phyloP scores from a whole-genome alignment of 192 early-diverging fungal species.

The Coemansia sp. region DNA sequence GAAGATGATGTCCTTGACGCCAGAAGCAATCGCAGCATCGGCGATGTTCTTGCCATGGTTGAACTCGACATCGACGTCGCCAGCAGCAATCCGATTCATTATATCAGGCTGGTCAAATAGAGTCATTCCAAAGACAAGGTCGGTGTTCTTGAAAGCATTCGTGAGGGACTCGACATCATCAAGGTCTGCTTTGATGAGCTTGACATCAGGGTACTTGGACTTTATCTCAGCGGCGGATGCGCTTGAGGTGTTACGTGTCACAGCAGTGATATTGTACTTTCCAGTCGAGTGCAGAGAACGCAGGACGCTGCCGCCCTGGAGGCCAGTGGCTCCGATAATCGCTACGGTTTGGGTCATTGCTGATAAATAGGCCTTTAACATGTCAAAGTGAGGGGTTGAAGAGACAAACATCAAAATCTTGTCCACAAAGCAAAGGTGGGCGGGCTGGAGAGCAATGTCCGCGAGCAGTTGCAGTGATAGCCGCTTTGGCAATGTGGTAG shows the following conservation, averaged over 20 bases:
- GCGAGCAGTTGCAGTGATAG: too few species aligned
- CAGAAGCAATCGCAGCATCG: conserved; percentile 35
- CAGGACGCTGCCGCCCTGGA: conserved; percentile 45
- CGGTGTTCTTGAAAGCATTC: conserved; percentile 22
- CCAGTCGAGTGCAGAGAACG: conserved; percentile 24
- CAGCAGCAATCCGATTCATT: conserved; percentile 1
- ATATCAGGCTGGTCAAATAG: conserved; percentile 20
- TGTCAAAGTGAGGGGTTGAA: background rate
- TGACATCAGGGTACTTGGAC: conserved; percentile 28
- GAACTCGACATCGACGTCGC: conserved; percentile 30
- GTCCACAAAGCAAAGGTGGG: background rate
- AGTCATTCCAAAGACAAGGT: conserved; percentile 40
- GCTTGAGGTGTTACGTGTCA: conserved; percentile 26
- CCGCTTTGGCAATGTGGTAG: too few species aligned
- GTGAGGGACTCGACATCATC: conserved; percentile 22
- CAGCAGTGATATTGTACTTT: conserved; percentile 31
- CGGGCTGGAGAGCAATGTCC: too few species aligned
- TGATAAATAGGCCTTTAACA: background rate
- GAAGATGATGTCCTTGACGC: conserved; percentile 25
- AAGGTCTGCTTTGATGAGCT: conserved; percentile 26
- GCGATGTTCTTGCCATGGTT: conserved; percentile 39
- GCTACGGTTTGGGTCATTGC: conserved; percentile 30
- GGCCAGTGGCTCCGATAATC: conserved; percentile 43
- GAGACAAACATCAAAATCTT: background rate
- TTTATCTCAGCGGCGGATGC: conserved; percentile 12